Conservation (phyloP, 169 alveolate genomes). For the Eimeria acervulina region DNA sequence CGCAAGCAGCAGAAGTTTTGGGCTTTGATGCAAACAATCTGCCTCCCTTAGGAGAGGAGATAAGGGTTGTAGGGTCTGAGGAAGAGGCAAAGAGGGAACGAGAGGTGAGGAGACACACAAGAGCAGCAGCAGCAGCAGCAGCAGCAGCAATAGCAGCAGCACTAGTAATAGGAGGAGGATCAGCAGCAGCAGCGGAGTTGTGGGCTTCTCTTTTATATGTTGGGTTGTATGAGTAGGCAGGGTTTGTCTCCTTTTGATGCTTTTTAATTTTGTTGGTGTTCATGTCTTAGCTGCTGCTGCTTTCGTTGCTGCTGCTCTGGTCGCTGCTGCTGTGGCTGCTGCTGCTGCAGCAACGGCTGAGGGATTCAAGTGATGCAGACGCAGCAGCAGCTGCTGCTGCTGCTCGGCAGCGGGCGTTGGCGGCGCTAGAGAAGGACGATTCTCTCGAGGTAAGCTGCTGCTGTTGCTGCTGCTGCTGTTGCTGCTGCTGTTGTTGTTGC, state of each 20-base stretch:
- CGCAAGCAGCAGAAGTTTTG: conserved; percentile 17
- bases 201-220: background rate
- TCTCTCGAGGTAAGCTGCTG: background rate
- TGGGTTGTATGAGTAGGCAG: background rate
- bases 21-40: background rate
- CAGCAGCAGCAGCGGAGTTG: background rate
- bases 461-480: background rate
- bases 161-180: background rate
- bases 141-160: background rate
- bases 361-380: background rate
- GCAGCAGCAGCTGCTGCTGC: background rate
- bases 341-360: conserved; percentile 13
- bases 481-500: background rate
- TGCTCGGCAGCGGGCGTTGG: conserved; percentile 1
- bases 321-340: conserved; percentile 27
- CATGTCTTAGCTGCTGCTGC: conserved; percentile 43
- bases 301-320: background rate
- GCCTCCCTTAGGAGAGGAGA: conserved; percentile 27
- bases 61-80: background rate
- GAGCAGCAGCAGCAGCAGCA: conserved; percentile 13
- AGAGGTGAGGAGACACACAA: background rate
- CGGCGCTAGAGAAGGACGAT: background rate
- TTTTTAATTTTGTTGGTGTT: background rate
- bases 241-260: background rate
- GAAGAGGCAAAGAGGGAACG: background rate